Evolutionary conservation across 139 green algal species (phyloP).

Genomic region (Gonium pectorale): DNA sequence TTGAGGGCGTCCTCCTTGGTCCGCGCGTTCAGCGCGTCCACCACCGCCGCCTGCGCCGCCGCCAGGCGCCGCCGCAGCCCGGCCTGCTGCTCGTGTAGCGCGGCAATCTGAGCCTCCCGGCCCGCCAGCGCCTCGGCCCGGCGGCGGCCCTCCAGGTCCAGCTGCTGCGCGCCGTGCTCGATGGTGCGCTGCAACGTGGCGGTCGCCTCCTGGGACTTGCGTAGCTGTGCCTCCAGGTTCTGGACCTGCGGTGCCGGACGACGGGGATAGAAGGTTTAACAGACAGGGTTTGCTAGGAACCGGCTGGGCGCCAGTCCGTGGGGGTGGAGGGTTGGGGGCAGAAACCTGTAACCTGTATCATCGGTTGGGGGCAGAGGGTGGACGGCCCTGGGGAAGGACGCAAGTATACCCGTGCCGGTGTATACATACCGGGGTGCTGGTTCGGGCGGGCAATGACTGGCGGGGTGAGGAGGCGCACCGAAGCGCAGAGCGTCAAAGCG

Average conservation of each 20-base stretch:
- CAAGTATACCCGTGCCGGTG: no score
- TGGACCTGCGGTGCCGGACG: constrained; percentile 7
- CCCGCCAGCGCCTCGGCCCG: constrained; percentile 12
- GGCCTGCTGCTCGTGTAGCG: constrained; percentile 30
- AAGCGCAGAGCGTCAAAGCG: no score
- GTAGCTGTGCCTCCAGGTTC: constrained; percentile 27
- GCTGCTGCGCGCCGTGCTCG: constrained; percentile 18
- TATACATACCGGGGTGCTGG: no score
- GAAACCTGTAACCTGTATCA: no score
- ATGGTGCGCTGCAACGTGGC: constrained; percentile 7
- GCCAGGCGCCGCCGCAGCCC: constrained; percentile 40
- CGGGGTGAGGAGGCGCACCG: no score
- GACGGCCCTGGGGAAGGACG: no score
- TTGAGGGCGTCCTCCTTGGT: constrained; percentile 48
- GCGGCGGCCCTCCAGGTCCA: constrained; percentile 11
- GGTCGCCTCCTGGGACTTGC: constrained; percentile 8
- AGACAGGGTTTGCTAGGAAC: no score
- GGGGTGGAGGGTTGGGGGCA: no score
- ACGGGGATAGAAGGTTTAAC: no score
- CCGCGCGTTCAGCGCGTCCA: constrained; percentile 44
- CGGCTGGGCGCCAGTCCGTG: no score
- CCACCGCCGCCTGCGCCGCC: constrained; percentile 1
- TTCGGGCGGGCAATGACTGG: no score
- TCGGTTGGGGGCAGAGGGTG: no score
- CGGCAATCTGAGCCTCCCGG: constrained; percentile 2